Evolutionary conservation across 2,329 filamentous ascomycete species (phyloP).

Genomic region (Lasiodiplodia sp.): DNA sequence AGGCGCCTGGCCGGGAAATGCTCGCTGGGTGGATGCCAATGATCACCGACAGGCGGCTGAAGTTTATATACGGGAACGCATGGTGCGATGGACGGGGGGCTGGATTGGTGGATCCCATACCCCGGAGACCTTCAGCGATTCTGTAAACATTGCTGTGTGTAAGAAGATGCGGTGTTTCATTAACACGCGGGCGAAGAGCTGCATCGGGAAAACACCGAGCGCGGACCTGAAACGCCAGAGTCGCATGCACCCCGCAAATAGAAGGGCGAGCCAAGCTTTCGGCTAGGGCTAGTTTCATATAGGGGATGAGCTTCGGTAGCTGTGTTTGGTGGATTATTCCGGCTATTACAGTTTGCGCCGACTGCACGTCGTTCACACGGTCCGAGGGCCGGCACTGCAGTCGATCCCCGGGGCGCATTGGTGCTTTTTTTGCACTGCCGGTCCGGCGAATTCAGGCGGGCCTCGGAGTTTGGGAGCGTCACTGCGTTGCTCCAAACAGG

Average conservation of each 20-base stretch:
- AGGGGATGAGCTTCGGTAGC: constrained; percentile 1
- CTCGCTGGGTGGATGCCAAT: constrained; percentile 8
- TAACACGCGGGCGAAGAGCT: constrained; percentile 6
- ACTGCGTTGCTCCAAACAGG: not conserved
- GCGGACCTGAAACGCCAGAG: constrained; percentile 14
- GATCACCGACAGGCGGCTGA: constrained; percentile 8
- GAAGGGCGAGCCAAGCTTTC: constrained; percentile 16
- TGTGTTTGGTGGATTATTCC: constrained; percentile 23
- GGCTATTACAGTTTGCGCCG: not conserved
- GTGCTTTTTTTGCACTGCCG: no score
- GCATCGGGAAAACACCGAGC: not conserved
- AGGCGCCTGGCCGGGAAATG: constrained; percentile 19
- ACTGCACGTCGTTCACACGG: not conserved
- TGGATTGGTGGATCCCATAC: not conserved
- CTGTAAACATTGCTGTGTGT: not conserved
- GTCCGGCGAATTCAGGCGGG: not conserved
- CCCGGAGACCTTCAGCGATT: not conserved
- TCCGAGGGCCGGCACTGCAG: not conserved
- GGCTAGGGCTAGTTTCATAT: constrained; percentile 24
- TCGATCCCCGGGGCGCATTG: not conserved
- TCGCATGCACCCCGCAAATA: constrained; percentile 12
- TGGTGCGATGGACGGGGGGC: not conserved
- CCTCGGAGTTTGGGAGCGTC: not conserved
- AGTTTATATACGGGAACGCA: constrained; percentile 7
- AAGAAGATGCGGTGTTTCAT: not conserved